phyloP scores from a whole-genome alignment of 148 eudicot genomes.

The Talinum fruticosum region DNA sequence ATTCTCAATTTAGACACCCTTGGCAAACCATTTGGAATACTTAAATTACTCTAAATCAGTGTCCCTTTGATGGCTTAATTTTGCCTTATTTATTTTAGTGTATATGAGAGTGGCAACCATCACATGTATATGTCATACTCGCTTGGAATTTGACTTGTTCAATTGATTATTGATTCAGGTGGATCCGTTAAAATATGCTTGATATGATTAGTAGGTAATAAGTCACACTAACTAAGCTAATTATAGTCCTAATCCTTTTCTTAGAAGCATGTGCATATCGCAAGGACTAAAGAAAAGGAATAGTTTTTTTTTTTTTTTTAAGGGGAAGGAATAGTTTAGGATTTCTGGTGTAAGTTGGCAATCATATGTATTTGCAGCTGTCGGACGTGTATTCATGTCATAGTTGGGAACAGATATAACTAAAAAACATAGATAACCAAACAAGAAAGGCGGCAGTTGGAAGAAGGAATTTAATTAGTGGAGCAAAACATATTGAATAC shows the following conservation, averaged over 20 bases:
- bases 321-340: neutral
- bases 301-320: too few species aligned
- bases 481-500: neutral
- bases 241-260: too few species aligned
- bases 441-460: neutral
- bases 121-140: too few species aligned
- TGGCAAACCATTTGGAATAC: too few species aligned
- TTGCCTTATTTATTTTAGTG: too few species aligned
- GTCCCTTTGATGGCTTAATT: too few species aligned
- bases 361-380: neutral
- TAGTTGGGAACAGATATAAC: neutral
- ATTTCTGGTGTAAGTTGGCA: neutral
- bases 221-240: neutral
- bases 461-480: neutral
- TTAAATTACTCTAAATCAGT: too few species aligned
- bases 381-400: neutral
- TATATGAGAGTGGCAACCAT: too few species aligned
- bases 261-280: too few species aligned
- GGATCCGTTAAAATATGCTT: neutral
- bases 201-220: neutral
- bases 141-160: neutral
- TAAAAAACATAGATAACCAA: neutral
- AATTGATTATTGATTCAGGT: too few species aligned
- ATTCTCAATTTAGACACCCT: too few species aligned
- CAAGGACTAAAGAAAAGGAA: neutral